These are phyloP conservation scores for Sphaerosporella brunnea DNA, from an alignment of 495 filamentous ascomycete genomes.

Conservation along the genomic window DNA sequence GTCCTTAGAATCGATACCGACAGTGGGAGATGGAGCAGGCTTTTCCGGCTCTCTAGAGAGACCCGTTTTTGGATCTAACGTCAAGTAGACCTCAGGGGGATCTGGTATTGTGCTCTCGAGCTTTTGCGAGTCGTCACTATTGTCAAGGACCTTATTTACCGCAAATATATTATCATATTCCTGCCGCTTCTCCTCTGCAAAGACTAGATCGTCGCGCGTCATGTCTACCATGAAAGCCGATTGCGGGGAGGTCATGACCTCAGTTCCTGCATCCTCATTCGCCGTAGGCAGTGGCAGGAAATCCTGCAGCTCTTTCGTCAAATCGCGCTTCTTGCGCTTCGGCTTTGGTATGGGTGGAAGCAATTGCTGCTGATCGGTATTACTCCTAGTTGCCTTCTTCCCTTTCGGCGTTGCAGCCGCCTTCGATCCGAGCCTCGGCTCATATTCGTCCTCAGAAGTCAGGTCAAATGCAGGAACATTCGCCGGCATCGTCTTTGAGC, in stretches of 20 bases:
- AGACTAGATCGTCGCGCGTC: not conserved
- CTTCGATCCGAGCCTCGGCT: not conserved
- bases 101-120: not conserved
- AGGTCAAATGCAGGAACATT: not conserved
- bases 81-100: not conserved
- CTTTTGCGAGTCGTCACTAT: not conserved
- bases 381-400: not conserved
- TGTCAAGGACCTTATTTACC: not conserved
- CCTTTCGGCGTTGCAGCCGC: not conserved
- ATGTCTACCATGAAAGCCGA: not conserved
- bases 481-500: not conserved
- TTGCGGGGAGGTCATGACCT: not conserved
- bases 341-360: not conserved
- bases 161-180: not conserved
- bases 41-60: not conserved
- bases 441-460: not conserved
- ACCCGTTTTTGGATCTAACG: not conserved
- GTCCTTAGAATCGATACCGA: too few relatives aligned
- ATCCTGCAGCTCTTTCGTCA: not conserved
- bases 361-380: not conserved
- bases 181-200: not conserved
- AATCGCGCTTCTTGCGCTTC: not conserved
- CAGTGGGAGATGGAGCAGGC: not conserved
- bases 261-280: not conserved
- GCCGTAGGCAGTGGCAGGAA: not conserved